These are phyloP conservation scores for Colletotrichum orbiculare DNA, from an alignment of 2,329 filamentous ascomycete genomes.

Conservation along the genomic window DNA sequence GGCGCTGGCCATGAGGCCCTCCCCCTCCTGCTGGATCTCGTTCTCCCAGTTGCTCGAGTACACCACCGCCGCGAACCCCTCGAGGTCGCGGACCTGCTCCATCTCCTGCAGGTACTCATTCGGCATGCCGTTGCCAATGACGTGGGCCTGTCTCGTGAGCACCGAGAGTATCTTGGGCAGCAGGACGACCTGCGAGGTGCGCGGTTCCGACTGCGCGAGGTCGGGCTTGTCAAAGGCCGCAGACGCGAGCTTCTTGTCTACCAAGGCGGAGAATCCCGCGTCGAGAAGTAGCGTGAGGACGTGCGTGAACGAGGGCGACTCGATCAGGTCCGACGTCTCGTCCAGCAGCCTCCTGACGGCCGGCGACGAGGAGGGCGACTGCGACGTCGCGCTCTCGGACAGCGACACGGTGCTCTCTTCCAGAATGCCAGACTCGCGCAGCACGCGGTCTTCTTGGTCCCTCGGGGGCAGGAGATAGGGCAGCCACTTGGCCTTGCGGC, in stretches of 20 bases:
- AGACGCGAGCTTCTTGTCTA: slow-evolving; percentile 83
- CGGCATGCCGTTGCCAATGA: slow-evolving; percentile 82
- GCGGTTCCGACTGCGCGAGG: slow-evolving; percentile 33
- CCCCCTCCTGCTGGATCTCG: slow-evolving; percentile 64
- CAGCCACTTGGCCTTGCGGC: slow-evolving; percentile 75
- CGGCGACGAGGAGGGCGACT: slow-evolving; percentile 57
- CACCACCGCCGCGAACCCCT: slow-evolving; percentile 87
- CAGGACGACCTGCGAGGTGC: slow-evolving; percentile 68
- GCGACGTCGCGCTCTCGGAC: slow-evolving; percentile 43
- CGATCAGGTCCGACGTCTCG: slow-evolving; percentile 94
- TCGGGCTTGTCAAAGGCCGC: slow-evolving; percentile 78
- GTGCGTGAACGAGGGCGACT: slow-evolving; percentile 90
- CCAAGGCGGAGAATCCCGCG: slow-evolving; percentile 83
- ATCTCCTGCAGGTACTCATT: slow-evolving; percentile 80
- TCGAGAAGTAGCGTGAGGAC: slow-evolving; percentile 90
- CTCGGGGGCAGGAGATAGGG: slow-evolving; percentile 82
- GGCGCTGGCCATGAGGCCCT: slow-evolving; percentile 50
- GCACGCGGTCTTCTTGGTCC: slow-evolving; percentile 83
- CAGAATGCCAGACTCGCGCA: slow-evolving; percentile 85
- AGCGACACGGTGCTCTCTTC: slow-evolving; percentile 59
- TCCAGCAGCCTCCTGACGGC: slow-evolving; percentile 87
- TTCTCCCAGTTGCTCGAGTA: slow-evolving; percentile 86
- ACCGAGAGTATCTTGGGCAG: slow-evolving; percentile 91
- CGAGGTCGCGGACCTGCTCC: slow-evolving; percentile 79
- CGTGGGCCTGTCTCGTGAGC: slow-evolving; percentile 89